A percentile compares a stretch with the other conserved stretches of the same genome.
Evolutionary conservation across 2,329 filamentous ascomycete species (phyloP).

Genomic region (Sclerotinia trifoliorum): DNA sequence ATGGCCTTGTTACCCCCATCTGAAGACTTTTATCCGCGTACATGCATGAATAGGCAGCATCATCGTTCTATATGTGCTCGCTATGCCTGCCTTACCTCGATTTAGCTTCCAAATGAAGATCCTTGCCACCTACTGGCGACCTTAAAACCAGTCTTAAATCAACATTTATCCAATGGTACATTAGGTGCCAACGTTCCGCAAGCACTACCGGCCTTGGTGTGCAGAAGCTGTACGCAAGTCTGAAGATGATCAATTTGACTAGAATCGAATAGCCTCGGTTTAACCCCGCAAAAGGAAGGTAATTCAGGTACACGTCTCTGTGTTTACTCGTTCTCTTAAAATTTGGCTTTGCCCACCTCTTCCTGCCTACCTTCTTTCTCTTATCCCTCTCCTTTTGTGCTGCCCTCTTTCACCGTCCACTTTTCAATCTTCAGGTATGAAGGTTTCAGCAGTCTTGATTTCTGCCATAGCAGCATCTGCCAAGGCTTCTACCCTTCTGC

Average conservation of each 20-base stretch:
- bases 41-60: not conserved
- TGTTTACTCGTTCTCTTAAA: not conserved
- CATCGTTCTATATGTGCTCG: not conserved
- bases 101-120: not conserved
- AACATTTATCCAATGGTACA: too few species aligned
- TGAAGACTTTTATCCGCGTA: not conserved
- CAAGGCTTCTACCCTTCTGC: constrained; percentile 1
- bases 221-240: too few species aligned
- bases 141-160: constrained; percentile 5
- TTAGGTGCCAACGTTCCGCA: too few species aligned
- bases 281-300: not conserved
- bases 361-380: not conserved
- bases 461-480: constrained; percentile 12
- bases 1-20: not conserved
- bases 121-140: not conserved
- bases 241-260: not conserved
- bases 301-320: not conserved
- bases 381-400: not conserved
- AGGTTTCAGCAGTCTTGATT: constrained; percentile 2
- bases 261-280: not conserved
- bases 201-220: too few species aligned
- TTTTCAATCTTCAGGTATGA: constrained; percentile 2
- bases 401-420: not conserved
- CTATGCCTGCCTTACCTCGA: not conserved
- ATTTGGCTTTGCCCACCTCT: not conserved